Percentiles rank a stretch among this genome's conserved stretches.
phyloP scores from a whole-genome alignment of 2,329 filamentous ascomycete species.

The Daldinia sp. region DNA sequence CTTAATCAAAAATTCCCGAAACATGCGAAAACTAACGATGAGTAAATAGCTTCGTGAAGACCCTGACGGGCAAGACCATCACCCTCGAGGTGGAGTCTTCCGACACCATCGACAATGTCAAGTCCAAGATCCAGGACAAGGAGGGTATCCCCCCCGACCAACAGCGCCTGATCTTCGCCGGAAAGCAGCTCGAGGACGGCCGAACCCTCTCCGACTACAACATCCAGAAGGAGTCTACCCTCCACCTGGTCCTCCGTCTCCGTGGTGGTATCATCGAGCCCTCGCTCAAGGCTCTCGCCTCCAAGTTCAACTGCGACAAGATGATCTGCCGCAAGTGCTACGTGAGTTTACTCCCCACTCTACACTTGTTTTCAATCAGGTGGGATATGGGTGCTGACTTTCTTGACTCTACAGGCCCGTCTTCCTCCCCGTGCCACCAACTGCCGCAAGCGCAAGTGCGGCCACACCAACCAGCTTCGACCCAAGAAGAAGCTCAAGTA shows the following conservation, averaged over 20 bases:
- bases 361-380: too few relatives aligned
- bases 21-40: constrained; percentile 42
- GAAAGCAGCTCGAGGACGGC: constrained; percentile 99
- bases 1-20: constrained; percentile 33
- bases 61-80: constrained; percentile 99
- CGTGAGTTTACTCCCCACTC: constrained; percentile 69
- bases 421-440: constrained; percentile 99
- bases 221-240: constrained; percentile 99
- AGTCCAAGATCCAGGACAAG: constrained; percentile 99
- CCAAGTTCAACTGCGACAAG: constrained; percentile 99
- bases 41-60: constrained; percentile 93
- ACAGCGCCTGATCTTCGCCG: constrained; percentile 98
- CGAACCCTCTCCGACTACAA: constrained; percentile 98
- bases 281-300: constrained; percentile 96
- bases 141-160: constrained; percentile 98
- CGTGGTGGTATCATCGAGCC: constrained; percentile 99
- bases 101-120: constrained; percentile 99
- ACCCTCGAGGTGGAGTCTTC: constrained; percentile 99
- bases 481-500: constrained; percentile 99
- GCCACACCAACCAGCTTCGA: constrained; percentile 99
- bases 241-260: constrained; percentile 98
- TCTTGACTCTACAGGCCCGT: constrained; percentile 66
- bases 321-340: constrained; percentile 99
- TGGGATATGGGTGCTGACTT: too few relatives aligned
- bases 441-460: constrained; percentile 99